Base-by-base conservation (phyloP, 2,329 filamentous ascomycete species). In the Tolypocladium capitatum region DNA sequence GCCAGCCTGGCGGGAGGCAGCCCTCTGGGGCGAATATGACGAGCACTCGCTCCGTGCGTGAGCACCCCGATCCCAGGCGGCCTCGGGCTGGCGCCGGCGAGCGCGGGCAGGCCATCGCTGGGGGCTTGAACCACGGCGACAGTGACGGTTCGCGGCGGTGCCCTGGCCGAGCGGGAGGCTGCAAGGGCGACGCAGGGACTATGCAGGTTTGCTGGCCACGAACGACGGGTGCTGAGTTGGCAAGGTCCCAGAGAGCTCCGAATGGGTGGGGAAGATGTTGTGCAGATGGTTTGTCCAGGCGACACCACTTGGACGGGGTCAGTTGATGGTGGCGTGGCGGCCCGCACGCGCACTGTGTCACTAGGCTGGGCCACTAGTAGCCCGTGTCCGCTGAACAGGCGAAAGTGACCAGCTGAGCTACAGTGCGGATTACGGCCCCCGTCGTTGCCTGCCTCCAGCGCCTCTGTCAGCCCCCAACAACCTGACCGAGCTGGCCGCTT, bases 171-270 rank as follows among this genome's bases (percentile, higher is more conserved):
- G 36, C 36, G 24, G 38, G 38, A 41, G 2, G 28, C 41, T 50
- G 48, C 48, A 50, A 50, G 48, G 45, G 48, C 45, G 13, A 45
- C 40, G 45, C 48, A 50, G 45, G 48, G 45, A 47, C 46, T 18
- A 43, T 30, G 45, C 48, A 34, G 13, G 41, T 36, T 36, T 38
- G 36, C 41, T 31, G 41, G 34, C 20, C 27, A 31, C 34, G 28
- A 31, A 44, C 28, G 43, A 45, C 43, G 43, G 31, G 42, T 21
- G 41, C n/a, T 43, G 32, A 18, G 46, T 36, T 45, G 41, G 46
- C 41, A 44, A 32, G 27, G 41, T 40, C 33, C 40, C 28, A 43
- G 34, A 43, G 32, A 14, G 20, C n/a, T 43, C 27, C 27, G 33
- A 40, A 30, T 32, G 41, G 46, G 38, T 16, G 38, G 14, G 24